Evolutionary conservation across 2,329 filamentous ascomycete species (phyloP).

Genomic region (Botryotinia narcissicola): DNA sequence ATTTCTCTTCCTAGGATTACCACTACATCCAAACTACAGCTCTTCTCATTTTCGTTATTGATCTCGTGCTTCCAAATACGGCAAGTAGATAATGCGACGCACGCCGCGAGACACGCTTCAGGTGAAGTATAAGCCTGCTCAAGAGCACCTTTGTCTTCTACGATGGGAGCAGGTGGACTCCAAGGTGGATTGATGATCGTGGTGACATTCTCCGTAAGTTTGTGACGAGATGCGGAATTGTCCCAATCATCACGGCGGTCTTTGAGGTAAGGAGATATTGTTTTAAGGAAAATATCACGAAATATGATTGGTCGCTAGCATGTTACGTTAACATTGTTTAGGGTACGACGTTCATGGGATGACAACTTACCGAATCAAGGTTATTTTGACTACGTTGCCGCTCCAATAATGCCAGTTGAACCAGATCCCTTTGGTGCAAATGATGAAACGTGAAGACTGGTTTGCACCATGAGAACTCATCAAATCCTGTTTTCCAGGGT

Average conservation of each 20-base stretch:
- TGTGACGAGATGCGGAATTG: slow-evolving; percentile 19
- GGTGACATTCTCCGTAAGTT: not conserved
- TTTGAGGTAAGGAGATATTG: slow-evolving; percentile 1
- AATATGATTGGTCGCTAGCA: slow-evolving; percentile 5
- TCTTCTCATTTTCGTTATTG: not conserved
- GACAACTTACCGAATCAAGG: slow-evolving; percentile 1
- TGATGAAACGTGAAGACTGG: slow-evolving; percentile 24
- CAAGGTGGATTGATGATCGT: not conserved
- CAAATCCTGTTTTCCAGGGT: slow-evolving; percentile 24
- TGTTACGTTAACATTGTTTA: not conserved
- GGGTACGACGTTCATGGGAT: not conserved
- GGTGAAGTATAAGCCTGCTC: not conserved
- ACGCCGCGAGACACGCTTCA: slow-evolving; percentile 13
- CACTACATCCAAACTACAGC: not conserved
- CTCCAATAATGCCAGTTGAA: slow-evolving; percentile 16
- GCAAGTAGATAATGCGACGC: slow-evolving; percentile 1
- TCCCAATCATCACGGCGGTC: slow-evolving; percentile 18
- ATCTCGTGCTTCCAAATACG: slow-evolving; percentile 17
- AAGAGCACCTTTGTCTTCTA: not conserved
- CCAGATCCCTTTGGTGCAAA: slow-evolving; percentile 22
- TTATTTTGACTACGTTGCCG: not conserved
- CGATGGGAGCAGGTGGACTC: not conserved
- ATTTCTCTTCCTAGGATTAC: slow-evolving; percentile 8
- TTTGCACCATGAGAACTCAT: slow-evolving; percentile 20
- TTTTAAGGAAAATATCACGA: slow-evolving; percentile 3